phyloP scores from a whole-genome alignment of 352 stramenopile genomes.

The Phytophthora sojae region DNA sequence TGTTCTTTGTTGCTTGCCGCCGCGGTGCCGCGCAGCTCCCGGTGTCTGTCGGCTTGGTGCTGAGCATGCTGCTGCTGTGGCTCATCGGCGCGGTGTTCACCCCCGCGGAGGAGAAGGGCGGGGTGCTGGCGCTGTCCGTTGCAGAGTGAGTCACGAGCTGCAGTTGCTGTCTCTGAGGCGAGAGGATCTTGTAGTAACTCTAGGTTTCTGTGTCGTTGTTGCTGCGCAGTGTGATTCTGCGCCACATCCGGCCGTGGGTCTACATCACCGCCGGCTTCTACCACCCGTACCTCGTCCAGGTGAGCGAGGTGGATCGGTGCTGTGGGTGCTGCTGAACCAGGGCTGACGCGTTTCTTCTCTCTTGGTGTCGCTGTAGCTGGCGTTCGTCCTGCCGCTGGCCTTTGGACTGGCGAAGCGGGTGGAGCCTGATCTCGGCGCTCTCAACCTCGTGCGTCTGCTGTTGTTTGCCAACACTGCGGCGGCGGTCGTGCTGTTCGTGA shows the following conservation, averaged over 20 bases:
- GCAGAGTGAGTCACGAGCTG: conserved; percentile 60
- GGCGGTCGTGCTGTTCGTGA: conserved; percentile 78
- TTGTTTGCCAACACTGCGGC: conserved; percentile 79
- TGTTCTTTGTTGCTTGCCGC: no score
- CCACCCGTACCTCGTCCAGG: conserved; percentile 81
- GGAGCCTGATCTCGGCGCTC: conserved; percentile 71
- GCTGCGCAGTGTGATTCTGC: conserved; percentile 72
- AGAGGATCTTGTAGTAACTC: no score
- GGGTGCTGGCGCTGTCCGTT: conserved; percentile 82
- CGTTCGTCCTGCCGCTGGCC: conserved; percentile 66
- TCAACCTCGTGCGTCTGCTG: conserved; percentile 72
- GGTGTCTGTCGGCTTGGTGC: conserved; percentile 68
- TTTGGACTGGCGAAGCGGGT: conserved; percentile 83
- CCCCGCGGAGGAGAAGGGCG: conserved; percentile 64
- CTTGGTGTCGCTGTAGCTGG: conserved; percentile 47
- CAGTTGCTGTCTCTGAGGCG: not conserved
- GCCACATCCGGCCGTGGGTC: conserved; percentile 88
- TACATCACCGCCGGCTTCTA: conserved; percentile 89
- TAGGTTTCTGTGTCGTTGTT: not conserved
- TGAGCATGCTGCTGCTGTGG: conserved; percentile 75
- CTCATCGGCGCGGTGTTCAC: conserved; percentile 79
- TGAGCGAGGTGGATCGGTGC: conserved; percentile 10
- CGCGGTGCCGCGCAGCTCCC: conserved; percentile 54
- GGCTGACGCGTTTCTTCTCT: conserved; percentile 3
- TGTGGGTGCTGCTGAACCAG: not conserved